Conservation (phyloP, 306 rosid genomes). For the Vigna hirtella region DNA sequence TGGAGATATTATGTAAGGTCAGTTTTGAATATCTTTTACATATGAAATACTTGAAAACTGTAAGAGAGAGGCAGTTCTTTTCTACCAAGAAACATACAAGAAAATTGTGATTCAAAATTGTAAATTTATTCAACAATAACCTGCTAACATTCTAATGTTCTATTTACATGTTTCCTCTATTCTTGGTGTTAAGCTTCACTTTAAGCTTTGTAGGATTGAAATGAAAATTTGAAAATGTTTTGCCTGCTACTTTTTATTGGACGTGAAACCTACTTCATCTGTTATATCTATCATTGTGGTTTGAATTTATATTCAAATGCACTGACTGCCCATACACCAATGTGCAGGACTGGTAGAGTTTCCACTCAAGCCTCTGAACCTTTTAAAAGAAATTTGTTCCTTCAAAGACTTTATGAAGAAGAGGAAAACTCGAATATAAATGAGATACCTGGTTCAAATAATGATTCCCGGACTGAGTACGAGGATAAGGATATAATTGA, state of each 20-base stretch:
- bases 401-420: slow-evolving; percentile 74
- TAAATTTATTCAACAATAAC: background rate
- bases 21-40: slow-evolving; percentile 7
- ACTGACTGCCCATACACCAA: slow-evolving; percentile 39
- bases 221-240: slow-evolving; percentile 25
- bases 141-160: slow-evolving; percentile 30
- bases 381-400: slow-evolving; percentile 69
- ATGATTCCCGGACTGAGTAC: slow-evolving; percentile 50
- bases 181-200: background rate
- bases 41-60: slow-evolving; percentile 8
- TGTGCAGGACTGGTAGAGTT: slow-evolving; percentile 82
- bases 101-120: slow-evolving; percentile 20
- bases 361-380: slow-evolving; percentile 69
- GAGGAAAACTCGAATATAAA: slow-evolving; percentile 52
- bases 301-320: slow-evolving; percentile 38
- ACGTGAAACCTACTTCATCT: slow-evolving; percentile 5
- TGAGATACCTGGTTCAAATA: slow-evolving; percentile 41
- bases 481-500: slow-evolving; percentile 69
- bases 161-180: slow-evolving; percentile 22
- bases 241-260: background rate
- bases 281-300: slow-evolving; percentile 18
- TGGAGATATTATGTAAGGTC: background rate
- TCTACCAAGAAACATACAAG: slow-evolving; percentile 10
- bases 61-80: slow-evolving; percentile 7
- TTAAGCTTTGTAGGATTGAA: background rate